Conservation (phyloP, 768 basidiomycete genomes). For the Amanita exitialis region DNA sequence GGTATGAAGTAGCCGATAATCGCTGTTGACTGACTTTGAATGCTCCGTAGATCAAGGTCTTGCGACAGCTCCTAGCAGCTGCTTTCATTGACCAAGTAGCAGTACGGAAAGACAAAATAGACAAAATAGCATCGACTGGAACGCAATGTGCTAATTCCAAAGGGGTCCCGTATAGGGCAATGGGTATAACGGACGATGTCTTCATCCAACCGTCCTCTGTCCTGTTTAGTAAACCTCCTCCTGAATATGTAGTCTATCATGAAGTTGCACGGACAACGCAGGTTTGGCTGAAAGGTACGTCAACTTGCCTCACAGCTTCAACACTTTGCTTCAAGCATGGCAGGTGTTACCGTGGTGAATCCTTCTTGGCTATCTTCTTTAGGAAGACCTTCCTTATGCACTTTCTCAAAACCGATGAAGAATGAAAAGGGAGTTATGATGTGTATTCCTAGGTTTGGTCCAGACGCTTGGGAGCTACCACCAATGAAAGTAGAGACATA, state of each 20-base stretch:
- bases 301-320: background rate
- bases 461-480: constrained; percentile 82
- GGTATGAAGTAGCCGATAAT: constrained; percentile 26
- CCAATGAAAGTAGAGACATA: constrained; percentile 37
- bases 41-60: constrained; percentile 62
- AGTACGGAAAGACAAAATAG: constrained; percentile 74
- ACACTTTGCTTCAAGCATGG: background rate
- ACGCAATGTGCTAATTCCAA: constrained; percentile 65
- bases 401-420: constrained; percentile 80
- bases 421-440: constrained; percentile 57
- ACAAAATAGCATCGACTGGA: constrained; percentile 47
- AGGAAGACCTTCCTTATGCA: constrained; percentile 72
- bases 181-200: constrained; percentile 78
- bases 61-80: constrained; percentile 80
- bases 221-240: constrained; percentile 56
- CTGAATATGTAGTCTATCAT: constrained; percentile 79
- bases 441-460: constrained; percentile 79
- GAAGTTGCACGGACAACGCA: constrained; percentile 72
- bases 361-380: constrained; percentile 79
- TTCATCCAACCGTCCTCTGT: constrained; percentile 90
- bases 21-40: constrained; percentile 3
- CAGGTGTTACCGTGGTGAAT: constrained; percentile 80
- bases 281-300: constrained; percentile 73
- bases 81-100: constrained; percentile 96
- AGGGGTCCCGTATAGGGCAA: constrained; percentile 74